These are phyloP conservation scores for Xylariaceae sp. DNA, from an alignment of 2,329 filamentous ascomycete species.

Conservation along the genomic window DNA sequence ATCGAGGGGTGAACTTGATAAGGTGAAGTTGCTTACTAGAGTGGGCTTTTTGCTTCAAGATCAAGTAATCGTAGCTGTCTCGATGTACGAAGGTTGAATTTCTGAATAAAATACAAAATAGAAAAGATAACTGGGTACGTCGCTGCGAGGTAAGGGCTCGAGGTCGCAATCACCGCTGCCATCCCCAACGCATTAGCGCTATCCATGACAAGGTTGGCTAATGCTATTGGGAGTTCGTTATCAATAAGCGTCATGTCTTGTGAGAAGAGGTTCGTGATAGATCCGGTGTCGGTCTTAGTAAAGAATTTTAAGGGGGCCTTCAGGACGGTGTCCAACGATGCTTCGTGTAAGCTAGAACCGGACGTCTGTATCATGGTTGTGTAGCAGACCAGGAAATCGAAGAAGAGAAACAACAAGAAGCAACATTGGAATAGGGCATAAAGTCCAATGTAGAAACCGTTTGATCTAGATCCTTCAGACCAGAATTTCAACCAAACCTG, in stretches of 20 bases:
- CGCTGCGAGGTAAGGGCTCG: slow-evolving; percentile 44
- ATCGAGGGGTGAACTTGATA: background rate
- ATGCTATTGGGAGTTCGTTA: slow-evolving; percentile 37
- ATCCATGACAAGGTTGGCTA: slow-evolving; percentile 24
- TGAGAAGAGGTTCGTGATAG: slow-evolving; percentile 43
- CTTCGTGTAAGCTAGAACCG: slow-evolving; percentile 24
- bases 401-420: slow-evolving; percentile 20
- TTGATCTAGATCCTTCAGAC: slow-evolving; percentile 19
- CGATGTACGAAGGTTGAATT: slow-evolving; percentile 55
- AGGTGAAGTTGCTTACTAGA: slow-evolving; percentile 43
- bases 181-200: slow-evolving; percentile 39
- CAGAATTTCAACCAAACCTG: slow-evolving; percentile 32
- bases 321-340: slow-evolving; percentile 41
- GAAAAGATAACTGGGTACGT: slow-evolving; percentile 46
- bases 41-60: slow-evolving; percentile 52
- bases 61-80: slow-evolving; percentile 55
- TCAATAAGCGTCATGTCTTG: slow-evolving; percentile 46
- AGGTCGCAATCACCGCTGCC: slow-evolving; percentile 44
- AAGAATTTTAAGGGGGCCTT: slow-evolving; percentile 41
- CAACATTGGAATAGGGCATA: slow-evolving; percentile 27
- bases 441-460: slow-evolving; percentile 30
- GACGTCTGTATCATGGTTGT: slow-evolving; percentile 16
- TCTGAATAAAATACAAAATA: slow-evolving; percentile 48
- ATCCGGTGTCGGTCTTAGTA: slow-evolving; percentile 38
- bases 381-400: slow-evolving; percentile 19